Evolutionary conservation across 2,329 filamentous ascomycete genomes (phyloP).

Genomic region (Dryadomyces quercus-mongolicae): DNA sequence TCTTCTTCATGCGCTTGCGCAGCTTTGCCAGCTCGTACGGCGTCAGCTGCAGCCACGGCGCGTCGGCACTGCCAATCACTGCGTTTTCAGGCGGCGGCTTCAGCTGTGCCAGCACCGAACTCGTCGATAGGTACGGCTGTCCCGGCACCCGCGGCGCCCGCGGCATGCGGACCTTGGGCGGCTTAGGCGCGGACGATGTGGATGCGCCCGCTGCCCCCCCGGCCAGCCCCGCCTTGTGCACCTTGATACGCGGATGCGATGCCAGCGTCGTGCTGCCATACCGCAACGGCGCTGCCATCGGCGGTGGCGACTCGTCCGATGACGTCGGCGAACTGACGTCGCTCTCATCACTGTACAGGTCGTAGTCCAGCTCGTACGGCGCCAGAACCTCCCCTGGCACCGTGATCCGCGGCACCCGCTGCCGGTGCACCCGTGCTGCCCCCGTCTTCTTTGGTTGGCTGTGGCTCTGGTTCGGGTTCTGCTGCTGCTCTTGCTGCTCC

Average conservation of each 20-base stretch:
- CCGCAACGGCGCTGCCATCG: not conserved
- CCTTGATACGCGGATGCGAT: conserved; percentile 33
- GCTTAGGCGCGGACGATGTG: conserved; percentile 21
- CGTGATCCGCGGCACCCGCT: conserved; percentile 44
- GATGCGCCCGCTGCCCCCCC: not conserved
- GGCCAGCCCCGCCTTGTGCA: conserved; percentile 20
- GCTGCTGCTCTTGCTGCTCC: conserved; percentile 39
- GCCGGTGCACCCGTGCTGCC: conserved; percentile 20
- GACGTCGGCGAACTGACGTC: conserved; percentile 20
- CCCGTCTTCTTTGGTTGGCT: not conserved
- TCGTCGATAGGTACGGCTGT: conserved; percentile 22
- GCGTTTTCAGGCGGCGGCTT: conserved; percentile 49
- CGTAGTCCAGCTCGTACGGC: conserved; percentile 52
- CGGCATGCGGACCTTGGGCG: conserved; percentile 28
- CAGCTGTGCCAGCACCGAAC: conserved; percentile 27
- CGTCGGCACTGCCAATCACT: conserved; percentile 43
- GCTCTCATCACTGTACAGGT: conserved; percentile 40
- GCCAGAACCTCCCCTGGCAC: conserved; percentile 55
- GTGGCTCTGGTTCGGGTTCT: conserved; percentile 19
- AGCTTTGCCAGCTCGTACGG: conserved; percentile 55
- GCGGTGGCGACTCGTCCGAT: conserved; percentile 25
- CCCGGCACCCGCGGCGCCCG: conserved; percentile 14
- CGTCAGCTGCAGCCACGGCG: conserved; percentile 55
- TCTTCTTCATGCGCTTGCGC: conserved; percentile 84
- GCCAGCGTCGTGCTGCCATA: conserved; percentile 13